Percentiles rank a stretch among this genome's conserved stretches.
Evolutionary conservation across 2,329 filamentous ascomycete species (phyloP).

Genomic region (Metarhizium brunneum): DNA sequence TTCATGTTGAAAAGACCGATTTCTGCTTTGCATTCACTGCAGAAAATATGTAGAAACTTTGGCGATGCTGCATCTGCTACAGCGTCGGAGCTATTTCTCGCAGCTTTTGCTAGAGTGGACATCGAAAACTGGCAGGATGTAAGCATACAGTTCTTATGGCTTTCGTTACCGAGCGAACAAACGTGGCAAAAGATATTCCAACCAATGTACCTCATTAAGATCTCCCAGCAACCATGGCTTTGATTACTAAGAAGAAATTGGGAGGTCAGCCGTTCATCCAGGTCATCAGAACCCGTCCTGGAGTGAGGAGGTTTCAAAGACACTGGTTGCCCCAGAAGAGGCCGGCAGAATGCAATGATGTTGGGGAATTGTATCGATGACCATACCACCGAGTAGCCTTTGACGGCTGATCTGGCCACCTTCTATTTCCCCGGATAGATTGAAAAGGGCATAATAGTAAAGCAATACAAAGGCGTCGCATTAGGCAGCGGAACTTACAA

Average conservation of each 20-base stretch:
- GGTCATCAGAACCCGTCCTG: constrained; percentile 30
- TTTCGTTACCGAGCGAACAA: neutral
- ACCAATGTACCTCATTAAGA: constrained; percentile 39
- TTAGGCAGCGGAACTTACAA: constrained; percentile 21
- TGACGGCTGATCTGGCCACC: constrained; percentile 43
- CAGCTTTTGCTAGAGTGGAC: constrained; percentile 19
- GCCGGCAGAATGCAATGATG: constrained; percentile 29
- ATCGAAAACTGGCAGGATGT: constrained; percentile 28
- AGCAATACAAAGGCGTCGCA: constrained; percentile 8
- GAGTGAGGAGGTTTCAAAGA: constrained; percentile 27
- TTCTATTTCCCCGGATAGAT: constrained; percentile 42
- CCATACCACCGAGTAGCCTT: constrained; percentile 41
- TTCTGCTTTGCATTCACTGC: constrained; percentile 33
- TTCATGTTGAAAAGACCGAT: constrained; percentile 39
- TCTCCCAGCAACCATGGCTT: constrained; percentile 39
- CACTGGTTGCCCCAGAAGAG: constrained; percentile 14
- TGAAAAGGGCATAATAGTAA: neutral
- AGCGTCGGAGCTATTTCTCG: constrained; percentile 19
- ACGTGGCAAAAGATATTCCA: neutral
- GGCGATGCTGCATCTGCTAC: constrained; percentile 13
- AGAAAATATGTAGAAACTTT: constrained; percentile 32
- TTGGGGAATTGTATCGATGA: constrained; percentile 64
- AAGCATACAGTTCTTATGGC: constrained; percentile 9
- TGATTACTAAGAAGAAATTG: constrained; percentile 37
- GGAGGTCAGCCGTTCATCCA: constrained; percentile 24